Base-by-base conservation (phyloP, 768 basidiomycete species). In the Gloeopeniophorella convolvens region DNA sequence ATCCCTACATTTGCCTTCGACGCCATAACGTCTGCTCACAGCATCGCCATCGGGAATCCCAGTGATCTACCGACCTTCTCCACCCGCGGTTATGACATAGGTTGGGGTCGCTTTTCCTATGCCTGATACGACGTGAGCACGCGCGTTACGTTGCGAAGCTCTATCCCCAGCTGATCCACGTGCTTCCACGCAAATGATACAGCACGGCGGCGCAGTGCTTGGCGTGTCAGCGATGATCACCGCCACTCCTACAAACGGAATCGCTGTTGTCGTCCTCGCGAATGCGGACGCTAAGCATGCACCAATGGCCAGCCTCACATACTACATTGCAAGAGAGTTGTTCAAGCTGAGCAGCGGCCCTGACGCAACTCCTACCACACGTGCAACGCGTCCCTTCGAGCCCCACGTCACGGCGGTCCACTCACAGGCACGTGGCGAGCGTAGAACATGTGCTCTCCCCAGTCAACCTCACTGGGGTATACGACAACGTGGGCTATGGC, bases 91-190 rank as follows among this genome's bases (percentile, higher is more conserved):
- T 77, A 75, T 54, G 72, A 69, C 2, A 55, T 72, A 58, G 75
- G 75, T 3, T 76, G 74, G 73, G 26, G 13, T 32, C 63, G 70
- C 6, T 40, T 15, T 5, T 67, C 73, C 1, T 72, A 70, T 43
- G 63, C 59, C 1, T 73, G 70, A 0, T 69, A 74, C 45, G 68
- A 74, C 21, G 73, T 74, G 50, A 35, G 62, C 12, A n/a, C n/a
- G n/a, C n/a, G n/a, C n/a, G n/a, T n/a, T n/a, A n/a, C n/a, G n/a
- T 6, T 18, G 16, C 9, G 10, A n/a, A 3, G 9, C 26, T 12
- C 5, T 5, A 36, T 26, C 11, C 12, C 7, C 5, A 2, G n/a
- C n/a, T n/a, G n/a, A n/a, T n/a, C n/a, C n/a, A n/a, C n/a, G n/a
- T 37, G 2, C 30, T 21, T 5, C 16, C 20, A 15, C 2, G 3